Percentiles rank a stretch among this genome's conserved stretches.
phyloP scores from a whole-genome alignment of 2,329 filamentous ascomycete genomes.

The Fusarium phyllophilum region DNA sequence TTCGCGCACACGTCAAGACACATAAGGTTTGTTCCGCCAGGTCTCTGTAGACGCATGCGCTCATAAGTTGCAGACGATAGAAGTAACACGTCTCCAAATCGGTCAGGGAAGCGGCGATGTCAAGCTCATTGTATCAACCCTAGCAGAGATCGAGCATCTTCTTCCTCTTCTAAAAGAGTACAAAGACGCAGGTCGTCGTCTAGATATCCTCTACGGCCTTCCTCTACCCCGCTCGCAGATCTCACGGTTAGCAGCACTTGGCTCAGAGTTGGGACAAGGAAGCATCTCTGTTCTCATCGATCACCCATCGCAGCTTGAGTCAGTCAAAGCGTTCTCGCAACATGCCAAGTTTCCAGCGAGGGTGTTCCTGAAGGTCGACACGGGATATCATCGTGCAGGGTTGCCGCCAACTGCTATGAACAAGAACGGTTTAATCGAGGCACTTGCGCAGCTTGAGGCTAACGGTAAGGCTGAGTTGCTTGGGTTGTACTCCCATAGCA shows the following conservation, averaged over 20 bases:
- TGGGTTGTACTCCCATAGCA: constrained; percentile 49
- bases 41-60: accelerated
- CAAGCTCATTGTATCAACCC: constrained; percentile 68
- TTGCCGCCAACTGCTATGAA: constrained; percentile 56
- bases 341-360: constrained; percentile 46
- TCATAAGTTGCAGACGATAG: constrained; percentile 56
- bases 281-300: constrained; percentile 67
- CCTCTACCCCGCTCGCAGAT: constrained; percentile 66
- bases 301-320: constrained; percentile 59
- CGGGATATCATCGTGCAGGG: constrained; percentile 71
- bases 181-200: constrained; percentile 13
- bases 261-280: constrained; percentile 54
- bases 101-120: constrained; percentile 53
- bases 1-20: constrained; percentile 73
- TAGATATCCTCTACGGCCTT: constrained; percentile 67
- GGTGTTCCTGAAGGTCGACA: constrained; percentile 71
- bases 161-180: constrained; percentile 59
- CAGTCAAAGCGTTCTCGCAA: constrained; percentile 46
- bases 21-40: constrained; percentile 62
- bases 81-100: constrained; percentile 65
- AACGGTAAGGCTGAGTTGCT: constrained; percentile 22
- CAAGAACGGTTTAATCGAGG: constrained; percentile 51
- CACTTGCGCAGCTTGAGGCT: constrained; percentile 43
- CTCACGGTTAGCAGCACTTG: constrained; percentile 59
- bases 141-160: constrained; percentile 67